These are phyloP conservation scores for Noccaea caerulescens DNA, from an alignment of 345 rosid genomes.

Conservation along the genomic window DNA sequence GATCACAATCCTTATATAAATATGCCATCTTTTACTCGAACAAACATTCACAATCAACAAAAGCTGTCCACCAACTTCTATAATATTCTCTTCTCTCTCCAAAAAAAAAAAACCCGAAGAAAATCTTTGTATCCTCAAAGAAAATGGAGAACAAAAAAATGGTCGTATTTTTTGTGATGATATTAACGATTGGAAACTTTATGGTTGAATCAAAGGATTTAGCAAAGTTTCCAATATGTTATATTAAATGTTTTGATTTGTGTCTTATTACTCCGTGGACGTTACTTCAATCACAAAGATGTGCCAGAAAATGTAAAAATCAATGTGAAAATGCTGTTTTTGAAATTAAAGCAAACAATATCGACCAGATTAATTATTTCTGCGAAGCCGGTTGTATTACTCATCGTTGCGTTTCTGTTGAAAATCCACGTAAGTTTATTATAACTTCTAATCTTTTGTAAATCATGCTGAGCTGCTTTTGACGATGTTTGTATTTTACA, in stretches of 20 bases:
- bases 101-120: background rate
- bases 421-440: background rate
- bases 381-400: slow-evolving; percentile 8
- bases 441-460: no score
- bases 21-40: background rate
- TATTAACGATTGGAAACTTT: slow-evolving; percentile 12
- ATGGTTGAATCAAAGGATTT: background rate
- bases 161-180: background rate
- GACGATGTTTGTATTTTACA: background rate
- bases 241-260: background rate
- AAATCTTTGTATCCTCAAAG: background rate
- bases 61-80: background rate
- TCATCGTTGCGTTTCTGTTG: slow-evolving; percentile 2
- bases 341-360: background rate
- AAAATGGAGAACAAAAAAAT: slow-evolving; percentile 25
- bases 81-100: background rate
- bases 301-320: background rate
- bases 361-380: background rate
- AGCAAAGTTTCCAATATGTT: background rate
- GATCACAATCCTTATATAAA: background rate
- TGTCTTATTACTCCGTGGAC: background rate
- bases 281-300: background rate
- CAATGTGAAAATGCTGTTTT: background rate
- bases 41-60: background rate
- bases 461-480: background rate